Evolutionary conservation across 495 filamentous ascomycete species (phyloP).

Genomic region (Hypoxylon trugodes): DNA sequence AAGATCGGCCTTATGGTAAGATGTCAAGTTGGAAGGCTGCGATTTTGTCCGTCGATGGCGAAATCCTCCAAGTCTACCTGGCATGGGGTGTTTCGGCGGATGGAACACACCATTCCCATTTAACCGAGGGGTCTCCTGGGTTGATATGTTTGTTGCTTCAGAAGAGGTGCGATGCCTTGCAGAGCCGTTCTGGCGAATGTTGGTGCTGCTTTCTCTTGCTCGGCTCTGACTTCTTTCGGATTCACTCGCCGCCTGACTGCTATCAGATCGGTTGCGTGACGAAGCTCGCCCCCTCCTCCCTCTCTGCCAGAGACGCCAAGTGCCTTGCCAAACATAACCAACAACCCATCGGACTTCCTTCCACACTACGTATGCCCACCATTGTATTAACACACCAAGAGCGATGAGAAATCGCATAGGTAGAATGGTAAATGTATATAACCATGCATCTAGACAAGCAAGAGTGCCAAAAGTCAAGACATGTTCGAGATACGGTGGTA

Average conservation of each 20-base stretch:
- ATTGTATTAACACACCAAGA: constrained; percentile 74
- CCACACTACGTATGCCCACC: constrained; percentile 70
- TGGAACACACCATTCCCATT: constrained; percentile 45
- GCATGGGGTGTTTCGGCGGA: constrained; percentile 41
- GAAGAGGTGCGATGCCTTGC: constrained; percentile 36
- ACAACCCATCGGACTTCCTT: constrained; percentile 73
- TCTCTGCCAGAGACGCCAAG: constrained; percentile 77
- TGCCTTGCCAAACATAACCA: constrained; percentile 75
- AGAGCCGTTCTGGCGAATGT: constrained; percentile 25
- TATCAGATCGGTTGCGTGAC: constrained; percentile 40
- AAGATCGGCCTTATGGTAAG: constrained; percentile 94
- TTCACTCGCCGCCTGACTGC: constrained; percentile 41
- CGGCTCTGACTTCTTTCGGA: constrained; percentile 49
- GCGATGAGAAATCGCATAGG: constrained; percentile 91
- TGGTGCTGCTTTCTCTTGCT: constrained; percentile 25
- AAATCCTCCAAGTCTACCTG: constrained; percentile 46
- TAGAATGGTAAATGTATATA: constrained; percentile 94
- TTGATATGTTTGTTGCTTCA: constrained; percentile 18
- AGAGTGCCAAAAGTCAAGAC: constrained; percentile 86
- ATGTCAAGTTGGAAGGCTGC: constrained; percentile 79
- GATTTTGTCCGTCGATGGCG: constrained; percentile 83
- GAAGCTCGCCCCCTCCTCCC: constrained; percentile 58
- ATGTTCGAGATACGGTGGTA: constrained; percentile 85
- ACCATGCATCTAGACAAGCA: constrained; percentile 95
- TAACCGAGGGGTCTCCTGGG: constrained; percentile 27